These are phyloP conservation scores for Kwoniella shandongensis DNA, from an alignment of 768 basidiomycete genomes.

Conservation along the genomic window DNA sequence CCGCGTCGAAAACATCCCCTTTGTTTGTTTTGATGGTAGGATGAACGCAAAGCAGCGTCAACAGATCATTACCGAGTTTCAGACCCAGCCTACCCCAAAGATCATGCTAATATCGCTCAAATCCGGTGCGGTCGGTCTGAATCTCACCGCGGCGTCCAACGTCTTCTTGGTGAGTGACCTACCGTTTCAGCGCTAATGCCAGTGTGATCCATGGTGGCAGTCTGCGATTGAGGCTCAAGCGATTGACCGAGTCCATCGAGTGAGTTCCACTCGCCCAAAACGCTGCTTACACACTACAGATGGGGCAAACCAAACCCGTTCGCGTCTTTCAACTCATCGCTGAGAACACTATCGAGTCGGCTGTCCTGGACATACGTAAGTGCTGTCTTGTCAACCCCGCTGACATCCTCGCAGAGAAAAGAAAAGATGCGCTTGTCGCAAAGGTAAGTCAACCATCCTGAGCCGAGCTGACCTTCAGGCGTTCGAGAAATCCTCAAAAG, in stretches of 20 bases:
- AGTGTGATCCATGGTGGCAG: slow-evolving; percentile 51
- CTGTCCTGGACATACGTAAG: slow-evolving; percentile 74
- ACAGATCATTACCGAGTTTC: slow-evolving; percentile 71
- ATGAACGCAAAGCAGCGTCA: slow-evolving; percentile 79
- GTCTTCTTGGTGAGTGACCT: slow-evolving; percentile 54
- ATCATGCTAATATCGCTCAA: slow-evolving; percentile 87
- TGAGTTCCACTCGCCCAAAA: slow-evolving; percentile 13
- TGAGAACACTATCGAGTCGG: slow-evolving; percentile 83
- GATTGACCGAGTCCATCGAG: slow-evolving; percentile 41
- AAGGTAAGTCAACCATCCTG: slow-evolving; percentile 58
- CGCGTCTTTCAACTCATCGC: slow-evolving; percentile 88
- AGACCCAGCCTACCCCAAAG: slow-evolving; percentile 57
- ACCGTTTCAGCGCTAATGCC: background rate
- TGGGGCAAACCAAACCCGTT: slow-evolving; percentile 79
- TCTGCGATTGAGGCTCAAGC: slow-evolving; percentile 47
- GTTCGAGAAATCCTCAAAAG: slow-evolving; percentile 74
- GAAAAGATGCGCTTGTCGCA: slow-evolving; percentile 74
- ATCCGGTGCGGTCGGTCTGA: slow-evolving; percentile 79
- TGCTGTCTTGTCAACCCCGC: background rate
- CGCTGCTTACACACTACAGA: slow-evolving; percentile 54
- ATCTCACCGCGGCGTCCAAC: slow-evolving; percentile 85
- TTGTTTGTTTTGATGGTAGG: slow-evolving; percentile 78
- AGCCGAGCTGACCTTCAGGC: slow-evolving; percentile 58
- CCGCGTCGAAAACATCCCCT: slow-evolving; percentile 68
- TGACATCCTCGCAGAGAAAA: slow-evolving; percentile 58